Conservation (phyloP, 805 yeast species). For the Candida sakaeoensis region DNA sequence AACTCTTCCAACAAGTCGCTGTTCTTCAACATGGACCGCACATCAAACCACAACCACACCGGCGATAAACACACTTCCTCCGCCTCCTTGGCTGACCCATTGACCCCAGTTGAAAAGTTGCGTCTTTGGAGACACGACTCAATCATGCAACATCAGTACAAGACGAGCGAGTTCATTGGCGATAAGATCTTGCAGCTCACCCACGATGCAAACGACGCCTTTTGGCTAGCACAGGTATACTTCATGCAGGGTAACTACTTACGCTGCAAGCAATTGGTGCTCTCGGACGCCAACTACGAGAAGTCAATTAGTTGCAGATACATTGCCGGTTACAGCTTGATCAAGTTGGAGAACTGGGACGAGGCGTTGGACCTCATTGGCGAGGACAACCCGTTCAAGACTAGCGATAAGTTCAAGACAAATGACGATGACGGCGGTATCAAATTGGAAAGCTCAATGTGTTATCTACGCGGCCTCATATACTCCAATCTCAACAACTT, state of each 20-base stretch:
- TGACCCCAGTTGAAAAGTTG: constrained; percentile 79
- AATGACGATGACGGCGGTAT: constrained; percentile 82
- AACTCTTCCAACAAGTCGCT: constrained; percentile 27
- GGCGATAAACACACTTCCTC: not conserved
- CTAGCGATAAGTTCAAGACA: constrained; percentile 26
- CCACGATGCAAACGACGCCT: constrained; percentile 87
- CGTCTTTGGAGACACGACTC: constrained; percentile 95
- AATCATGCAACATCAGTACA: constrained; percentile 82
- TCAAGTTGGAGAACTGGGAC: constrained; percentile 74
- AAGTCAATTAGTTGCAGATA: constrained; percentile 74
- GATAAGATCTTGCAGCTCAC: constrained; percentile 85
- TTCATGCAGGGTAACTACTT: constrained; percentile 71
- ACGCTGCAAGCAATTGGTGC: constrained; percentile 70
- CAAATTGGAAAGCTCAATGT: constrained; percentile 81
- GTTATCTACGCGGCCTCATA: constrained; percentile 78
- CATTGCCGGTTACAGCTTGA: constrained; percentile 69
- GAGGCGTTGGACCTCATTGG: constrained; percentile 87
- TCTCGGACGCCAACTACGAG: constrained; percentile 50
- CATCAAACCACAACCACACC: constrained; percentile 4
- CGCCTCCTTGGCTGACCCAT: constrained; percentile 34
- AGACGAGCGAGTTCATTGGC: constrained; percentile 86
- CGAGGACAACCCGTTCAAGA: constrained; percentile 68
- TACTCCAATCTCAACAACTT: constrained; percentile 80
- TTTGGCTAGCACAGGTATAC: constrained; percentile 92
- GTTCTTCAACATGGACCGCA: constrained; percentile 32